These are phyloP conservation scores for Saussurea involucrata DNA, from an alignment of 129 eudicot genomes.

Conservation along the genomic window DNA sequence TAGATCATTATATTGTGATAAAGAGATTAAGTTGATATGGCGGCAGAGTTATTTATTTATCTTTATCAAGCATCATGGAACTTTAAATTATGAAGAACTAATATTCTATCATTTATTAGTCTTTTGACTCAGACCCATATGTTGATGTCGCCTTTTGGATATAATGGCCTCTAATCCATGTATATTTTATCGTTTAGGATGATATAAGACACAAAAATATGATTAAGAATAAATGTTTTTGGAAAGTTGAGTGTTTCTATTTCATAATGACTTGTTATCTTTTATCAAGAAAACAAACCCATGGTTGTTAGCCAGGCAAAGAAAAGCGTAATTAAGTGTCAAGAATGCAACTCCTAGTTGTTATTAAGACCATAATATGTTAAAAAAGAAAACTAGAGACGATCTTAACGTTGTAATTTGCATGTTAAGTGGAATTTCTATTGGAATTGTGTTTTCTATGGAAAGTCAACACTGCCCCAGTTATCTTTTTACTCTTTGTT, in stretches of 20 bases:
- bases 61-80: slow-evolving; percentile 12
- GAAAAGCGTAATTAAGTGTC: background rate
- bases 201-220: background rate
- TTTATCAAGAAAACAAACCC: background rate
- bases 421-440: background rate
- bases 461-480: background rate
- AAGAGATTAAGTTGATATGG: slow-evolving; percentile 18
- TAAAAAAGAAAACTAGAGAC: background rate
- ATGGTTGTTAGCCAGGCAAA: background rate
- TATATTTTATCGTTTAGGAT: background rate
- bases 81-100: slow-evolving; percentile 1
- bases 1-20: slow-evolving; percentile 9
- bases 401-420: background rate
- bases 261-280: background rate
- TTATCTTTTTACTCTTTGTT: slow-evolving; percentile 18
- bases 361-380: background rate
- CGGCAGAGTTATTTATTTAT: slow-evolving; percentile 2
- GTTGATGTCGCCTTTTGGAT: background rate
- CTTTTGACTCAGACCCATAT: slow-evolving; percentile 10
- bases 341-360: background rate
- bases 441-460: background rate
- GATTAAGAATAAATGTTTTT: slow-evolving; percentile 8
- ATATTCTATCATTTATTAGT: background rate
- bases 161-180: slow-evolving; percentile 1
- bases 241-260: background rate